Conservation (phyloP, 371 early-diverging fungal species). For the Mortierella sp. region DNA sequence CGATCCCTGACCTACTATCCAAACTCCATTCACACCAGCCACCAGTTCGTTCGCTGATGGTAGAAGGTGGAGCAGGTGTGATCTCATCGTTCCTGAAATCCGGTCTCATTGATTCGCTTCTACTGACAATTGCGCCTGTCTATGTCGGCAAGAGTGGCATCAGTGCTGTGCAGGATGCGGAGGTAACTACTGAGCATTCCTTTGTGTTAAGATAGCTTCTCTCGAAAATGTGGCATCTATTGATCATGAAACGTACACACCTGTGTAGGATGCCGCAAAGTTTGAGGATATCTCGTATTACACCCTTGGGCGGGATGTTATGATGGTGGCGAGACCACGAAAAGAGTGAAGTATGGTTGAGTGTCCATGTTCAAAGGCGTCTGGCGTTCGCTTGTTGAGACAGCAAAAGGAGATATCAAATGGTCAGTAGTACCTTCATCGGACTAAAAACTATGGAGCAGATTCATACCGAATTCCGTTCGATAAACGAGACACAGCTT, state of each 20-base stretch:
- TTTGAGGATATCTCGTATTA: slow-evolving; percentile 39
- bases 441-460: no score
- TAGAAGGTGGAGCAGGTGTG: slow-evolving; percentile 91
- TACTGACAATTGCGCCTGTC: slow-evolving; percentile 85
- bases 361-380: no score
- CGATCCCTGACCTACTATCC: slow-evolving; percentile 31
- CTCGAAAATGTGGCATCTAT: neutral
- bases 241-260: no score
- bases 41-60: slow-evolving; percentile 76
- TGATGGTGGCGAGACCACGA: slow-evolving; percentile 42
- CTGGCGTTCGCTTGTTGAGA: no score
- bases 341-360: neutral
- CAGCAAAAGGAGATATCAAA: no score
- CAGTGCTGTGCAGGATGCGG: slow-evolving; percentile 52
- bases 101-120: slow-evolving; percentile 62
- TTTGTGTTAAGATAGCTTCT: no score
- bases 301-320: slow-evolving; percentile 38
- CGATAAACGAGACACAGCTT: no score
- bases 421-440: no score
- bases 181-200: slow-evolving; percentile 28
- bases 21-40: slow-evolving; percentile 49
- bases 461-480: no score
- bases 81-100: slow-evolving; percentile 74
- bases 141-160: slow-evolving; percentile 74
- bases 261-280: slow-evolving; percentile 23